phyloP scores from a whole-genome alignment of 2,329 filamentous ascomycete species.

The Monosporascus cannonballus region DNA sequence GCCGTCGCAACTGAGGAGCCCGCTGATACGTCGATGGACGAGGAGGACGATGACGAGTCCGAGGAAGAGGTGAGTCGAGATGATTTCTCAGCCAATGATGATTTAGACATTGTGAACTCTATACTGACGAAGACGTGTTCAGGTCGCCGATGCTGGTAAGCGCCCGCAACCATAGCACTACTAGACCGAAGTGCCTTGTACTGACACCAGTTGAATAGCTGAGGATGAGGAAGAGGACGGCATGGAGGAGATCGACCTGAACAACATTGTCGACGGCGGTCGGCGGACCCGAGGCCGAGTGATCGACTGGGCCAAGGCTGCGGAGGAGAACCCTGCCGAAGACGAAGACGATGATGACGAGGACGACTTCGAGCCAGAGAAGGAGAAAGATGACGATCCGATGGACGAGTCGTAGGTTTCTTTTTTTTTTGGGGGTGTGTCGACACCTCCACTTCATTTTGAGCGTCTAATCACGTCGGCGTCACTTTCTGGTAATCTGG shows the following conservation, averaged over 20 bases:
- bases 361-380: slow-evolving; percentile 55
- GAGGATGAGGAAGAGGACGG: slow-evolving; percentile 69
- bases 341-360: slow-evolving; percentile 78
- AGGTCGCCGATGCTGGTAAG: slow-evolving; percentile 21
- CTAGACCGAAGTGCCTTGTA: slow-evolving; percentile 1
- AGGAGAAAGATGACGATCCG: slow-evolving; percentile 59
- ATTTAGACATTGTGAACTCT: too few relatives aligned
- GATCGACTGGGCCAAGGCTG: slow-evolving; percentile 91
- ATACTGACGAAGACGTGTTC: background rate
- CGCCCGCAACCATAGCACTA: slow-evolving; percentile 3
- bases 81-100: background rate
- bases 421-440: background rate
- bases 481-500: too few relatives aligned
- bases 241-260: slow-evolving; percentile 84
- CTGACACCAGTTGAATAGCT: slow-evolving; percentile 32
- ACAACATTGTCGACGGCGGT: slow-evolving; percentile 76
- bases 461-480: too few relatives aligned
- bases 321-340: slow-evolving; percentile 67
- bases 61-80: slow-evolving; percentile 46
- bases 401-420: slow-evolving; percentile 51
- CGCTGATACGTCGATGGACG: slow-evolving; percentile 63
- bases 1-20: slow-evolving; percentile 47
- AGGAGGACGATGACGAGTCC: slow-evolving; percentile 69
- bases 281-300: slow-evolving; percentile 85
- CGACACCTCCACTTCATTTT: too few relatives aligned